Base-by-base conservation (phyloP, 257 asterid genomes). In the Lycium barbarum region DNA sequence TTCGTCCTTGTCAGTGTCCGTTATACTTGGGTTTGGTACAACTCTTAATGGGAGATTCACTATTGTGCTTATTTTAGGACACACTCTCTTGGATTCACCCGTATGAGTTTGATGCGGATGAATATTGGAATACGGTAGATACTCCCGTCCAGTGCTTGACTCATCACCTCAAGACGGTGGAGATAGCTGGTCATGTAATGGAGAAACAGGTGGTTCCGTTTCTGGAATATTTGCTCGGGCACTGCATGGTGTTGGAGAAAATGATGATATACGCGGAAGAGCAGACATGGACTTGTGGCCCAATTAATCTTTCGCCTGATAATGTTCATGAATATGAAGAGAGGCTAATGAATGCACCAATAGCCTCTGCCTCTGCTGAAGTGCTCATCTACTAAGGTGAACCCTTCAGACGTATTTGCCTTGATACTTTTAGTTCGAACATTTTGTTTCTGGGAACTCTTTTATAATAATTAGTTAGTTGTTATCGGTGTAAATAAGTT, bases 101-200 rank as follows among this genome's bases (percentile, higher is more conserved):
- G 18, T 67, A 54, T 67, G 84, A 85, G 20, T 85, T 85, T 67
- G 65, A 85, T 54, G 87, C 18, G 26, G 84, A 70, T 47, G 78
- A 43, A 49, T 81, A 70, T 36, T 74, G 67, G 83, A 80, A 72
- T 53, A 78, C 7, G 65, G 49, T 78, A 53, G 65, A 78, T 51
- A 11, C 13, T 53, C 82, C 82, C 13, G 49, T 53, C 47, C 49
- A 33, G 26, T 78, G 82, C 82, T 53, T 53, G 65, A 78, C n/a
- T 22, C 26, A 78, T 51, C 82, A 78, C 49, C 82, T 78, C 65
- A 78, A 53, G 82, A 78, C 15, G 15, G 82, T 53, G 65, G 49
- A 53, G 82, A 9, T 78, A 53, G 49, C 82, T 78, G 82, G 82
- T 7, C 0, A 13, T 12, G 65, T 78, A 78, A 78, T 78, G 49